phyloP scores from a whole-genome alignment of 352 stramenopile genomes.

The Lagenidium giganteum region DNA sequence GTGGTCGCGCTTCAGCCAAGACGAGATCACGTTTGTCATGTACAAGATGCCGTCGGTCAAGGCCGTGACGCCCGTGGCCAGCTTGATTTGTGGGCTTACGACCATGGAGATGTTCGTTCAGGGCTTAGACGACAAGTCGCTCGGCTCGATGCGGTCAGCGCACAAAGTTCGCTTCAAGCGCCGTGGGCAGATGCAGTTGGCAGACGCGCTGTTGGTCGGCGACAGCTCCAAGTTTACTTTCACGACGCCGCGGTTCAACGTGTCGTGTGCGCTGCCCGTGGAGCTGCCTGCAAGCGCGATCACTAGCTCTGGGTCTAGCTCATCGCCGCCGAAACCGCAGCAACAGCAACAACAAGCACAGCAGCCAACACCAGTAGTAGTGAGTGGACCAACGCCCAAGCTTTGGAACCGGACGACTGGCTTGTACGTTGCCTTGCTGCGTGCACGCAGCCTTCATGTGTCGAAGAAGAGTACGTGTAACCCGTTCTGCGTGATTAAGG shows the following conservation, averaged over 20 bases:
- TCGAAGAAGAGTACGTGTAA: slow-evolving; percentile 73
- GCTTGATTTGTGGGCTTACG: slow-evolving; percentile 41
- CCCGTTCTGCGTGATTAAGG: slow-evolving; percentile 58
- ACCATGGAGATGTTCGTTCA: slow-evolving; percentile 50
- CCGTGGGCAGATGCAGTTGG: slow-evolving; percentile 69
- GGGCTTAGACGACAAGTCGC: slow-evolving; percentile 52
- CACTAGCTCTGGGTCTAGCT: no score
- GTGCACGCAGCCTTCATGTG: slow-evolving; percentile 39
- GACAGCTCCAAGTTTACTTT: slow-evolving; percentile 49
- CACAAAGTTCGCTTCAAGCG: slow-evolving; percentile 60
- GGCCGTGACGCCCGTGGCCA: slow-evolving; percentile 27
- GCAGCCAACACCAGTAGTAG: no score
- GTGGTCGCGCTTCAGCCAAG: slow-evolving; percentile 36
- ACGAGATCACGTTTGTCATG: slow-evolving; percentile 68
- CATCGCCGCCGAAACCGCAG: neutral
- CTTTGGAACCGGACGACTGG: slow-evolving; percentile 50
- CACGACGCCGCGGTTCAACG: slow-evolving; percentile 58
- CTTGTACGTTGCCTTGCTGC: slow-evolving; percentile 42
- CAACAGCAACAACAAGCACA: no score
- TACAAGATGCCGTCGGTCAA: slow-evolving; percentile 64
- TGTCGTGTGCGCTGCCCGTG: slow-evolving; percentile 35
- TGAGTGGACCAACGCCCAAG: slow-evolving; percentile 20
- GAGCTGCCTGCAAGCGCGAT: slow-evolving; percentile 18
- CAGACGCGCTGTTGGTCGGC: slow-evolving; percentile 32
- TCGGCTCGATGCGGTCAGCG: slow-evolving; percentile 25